phyloP scores from a whole-genome alignment of 768 basidiomycete species.

The Sarcodon sp. region DNA sequence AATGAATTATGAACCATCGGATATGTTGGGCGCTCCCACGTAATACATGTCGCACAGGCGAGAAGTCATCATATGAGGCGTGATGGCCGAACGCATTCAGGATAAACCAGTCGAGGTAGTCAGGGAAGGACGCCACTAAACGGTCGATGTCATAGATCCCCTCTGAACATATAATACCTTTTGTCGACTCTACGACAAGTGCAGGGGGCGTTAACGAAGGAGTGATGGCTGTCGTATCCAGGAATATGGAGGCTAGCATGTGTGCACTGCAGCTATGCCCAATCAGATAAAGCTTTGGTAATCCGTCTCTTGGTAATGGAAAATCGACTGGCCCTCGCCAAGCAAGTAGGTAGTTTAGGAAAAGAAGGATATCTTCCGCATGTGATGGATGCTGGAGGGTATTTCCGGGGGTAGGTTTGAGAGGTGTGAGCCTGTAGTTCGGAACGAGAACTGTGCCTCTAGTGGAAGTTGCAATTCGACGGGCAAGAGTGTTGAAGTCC shows the following conservation, averaged over 20 bases:
- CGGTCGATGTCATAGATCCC: conserved; percentile 69
- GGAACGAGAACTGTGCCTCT: conserved; percentile 51
- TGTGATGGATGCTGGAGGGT: conserved; percentile 57
- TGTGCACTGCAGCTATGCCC: conserved; percentile 81
- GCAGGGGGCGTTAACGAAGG: conserved; percentile 32
- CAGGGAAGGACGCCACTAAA: conserved; percentile 50
- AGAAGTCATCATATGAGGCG: conserved; percentile 34
- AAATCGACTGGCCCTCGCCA: conserved; percentile 26
- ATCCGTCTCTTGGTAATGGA: background rate
- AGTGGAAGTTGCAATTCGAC: conserved; percentile 33
- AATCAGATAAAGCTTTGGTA: conserved; percentile 35
- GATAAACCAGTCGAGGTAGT: conserved; percentile 63
- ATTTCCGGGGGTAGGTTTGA: conserved; percentile 14
- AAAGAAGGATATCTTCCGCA: conserved; percentile 48
- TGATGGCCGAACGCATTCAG: conserved; percentile 42
- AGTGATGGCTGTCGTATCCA: conserved; percentile 21
- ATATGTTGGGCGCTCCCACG: conserved; percentile 23
- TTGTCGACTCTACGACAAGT: conserved; percentile 28
- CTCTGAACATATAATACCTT: conserved; percentile 52
- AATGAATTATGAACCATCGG: conserved; percentile 67
- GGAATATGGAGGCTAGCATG: conserved; percentile 60
- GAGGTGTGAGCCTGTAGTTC: conserved; percentile 61
- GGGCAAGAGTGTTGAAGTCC: conserved; percentile 42
- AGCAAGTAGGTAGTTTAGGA: conserved; percentile 41
- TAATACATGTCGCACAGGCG: conserved; percentile 27